Evolutionary conservation across 2,329 filamentous ascomycete genomes (phyloP), one percentile per base, ranked within the genome.

Genomic region (Pyrenophora teres): DNA sequence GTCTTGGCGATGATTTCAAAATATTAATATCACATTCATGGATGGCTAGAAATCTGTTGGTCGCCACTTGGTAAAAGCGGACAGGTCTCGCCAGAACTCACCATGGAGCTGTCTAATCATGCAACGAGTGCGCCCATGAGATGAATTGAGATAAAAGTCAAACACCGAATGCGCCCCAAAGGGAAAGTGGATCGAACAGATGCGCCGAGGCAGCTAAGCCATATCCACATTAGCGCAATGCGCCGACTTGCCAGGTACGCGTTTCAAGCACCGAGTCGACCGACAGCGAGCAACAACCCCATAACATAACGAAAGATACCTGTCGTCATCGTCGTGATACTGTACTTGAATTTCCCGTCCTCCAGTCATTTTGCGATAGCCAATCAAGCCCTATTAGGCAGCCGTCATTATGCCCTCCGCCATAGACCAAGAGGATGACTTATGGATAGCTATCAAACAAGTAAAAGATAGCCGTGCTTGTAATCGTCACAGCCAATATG

Each of bases 391-490:
- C 4, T 18, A 43, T 23, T 40, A 46, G 54, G 50, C 59, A 57
- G 35, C 54, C 37, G n/a, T 40, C 57, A 64, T 41, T 46, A 74
- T 69, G 65, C 68, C 67, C 46, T 68, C 70, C 38, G 69, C 68
- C 39, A 51, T 79, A 47, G 77, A 80, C 57, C 72, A 73, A 23
- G 71, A 76, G 40, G 78, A 81, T 70, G 78, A 80, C 63, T 67
- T 80, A 40, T 76, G 74, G 46, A 64, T 74, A 42, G 76, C 78
- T 16, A 78, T 80, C 44, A 78, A 80, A 67, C 78, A 80, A 74
- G 78, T 81, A 72, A 55, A 69, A 52, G 23, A 23, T 23, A 13
- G 32, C n/a, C 18, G 15, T 46, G 27, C 9, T 30, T 9, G 25
- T 30, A 30, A 30, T 19, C 32, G 18, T 9, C 8, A 4, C 4